Evolutionary conservation across 257 asterid species (phyloP).

Genomic region (Osmanthus fragrans): DNA sequence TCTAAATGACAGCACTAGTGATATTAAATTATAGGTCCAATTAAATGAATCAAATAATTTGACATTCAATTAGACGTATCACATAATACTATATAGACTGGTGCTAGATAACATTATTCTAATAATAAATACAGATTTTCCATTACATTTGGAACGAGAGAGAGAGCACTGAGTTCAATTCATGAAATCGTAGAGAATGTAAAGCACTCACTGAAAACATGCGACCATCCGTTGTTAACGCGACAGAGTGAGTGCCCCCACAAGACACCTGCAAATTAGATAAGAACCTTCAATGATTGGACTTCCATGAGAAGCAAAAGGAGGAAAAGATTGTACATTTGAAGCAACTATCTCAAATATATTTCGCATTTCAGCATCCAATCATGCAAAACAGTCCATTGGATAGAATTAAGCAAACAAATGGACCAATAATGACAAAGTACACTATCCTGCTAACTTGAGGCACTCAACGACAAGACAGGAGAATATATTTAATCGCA

Average conservation of each 20-base stretch:
- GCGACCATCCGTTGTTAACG: conserved; percentile 84
- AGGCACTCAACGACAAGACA: neutral
- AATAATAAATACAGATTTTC: neutral
- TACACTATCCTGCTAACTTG: neutral
- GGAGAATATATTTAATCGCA: no score
- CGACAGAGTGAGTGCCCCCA: conserved; percentile 99
- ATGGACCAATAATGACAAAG: neutral
- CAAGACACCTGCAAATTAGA: conserved; percentile 75
- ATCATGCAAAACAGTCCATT: neutral
- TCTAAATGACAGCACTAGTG: no score
- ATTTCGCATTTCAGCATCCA: neutral
- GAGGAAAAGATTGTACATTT: neutral
- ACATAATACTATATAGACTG: no score
- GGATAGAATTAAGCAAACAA: neutral
- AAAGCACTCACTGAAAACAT: conserved; percentile 73
- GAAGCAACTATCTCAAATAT: neutral
- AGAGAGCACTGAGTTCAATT: neutral
- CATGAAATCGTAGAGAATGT: conserved; percentile 2
- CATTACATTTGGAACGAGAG: neutral
- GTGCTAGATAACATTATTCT: no score
- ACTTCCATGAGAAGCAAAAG: conserved; percentile 14
- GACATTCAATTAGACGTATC: no score
- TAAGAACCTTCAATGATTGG: conserved; percentile 12
- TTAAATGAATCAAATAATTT: no score
- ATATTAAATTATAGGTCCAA: no score